Evolutionary conservation across 2,329 filamentous ascomycete species (phyloP), one percentile per base, ranked within the genome.

Genomic region (Xylaria sp.): DNA sequence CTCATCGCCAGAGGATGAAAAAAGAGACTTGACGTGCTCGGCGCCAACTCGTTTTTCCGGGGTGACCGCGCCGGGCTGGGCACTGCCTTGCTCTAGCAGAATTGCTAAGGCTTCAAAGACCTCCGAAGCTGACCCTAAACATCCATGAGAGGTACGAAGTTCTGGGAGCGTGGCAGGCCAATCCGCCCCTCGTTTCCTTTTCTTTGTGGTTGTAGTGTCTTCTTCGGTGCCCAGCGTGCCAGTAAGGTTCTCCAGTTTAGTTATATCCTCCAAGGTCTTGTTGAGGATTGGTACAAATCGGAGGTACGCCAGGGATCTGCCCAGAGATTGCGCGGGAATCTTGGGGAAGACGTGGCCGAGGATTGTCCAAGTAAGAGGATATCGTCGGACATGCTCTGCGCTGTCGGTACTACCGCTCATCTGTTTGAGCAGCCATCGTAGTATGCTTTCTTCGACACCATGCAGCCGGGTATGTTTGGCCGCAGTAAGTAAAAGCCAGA

Each of bases 251-350:
- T 72, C 63, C 68, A 44, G 71, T 44, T 52, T 73, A 1, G 84
- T 84, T 46, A 87, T 73, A 28, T 94, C 91, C 57, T 88, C 84
- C 57, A 94, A 80, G 0, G 90, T 88, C 74, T 89, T 87, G 74
- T 90, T 88, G 51, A 97, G 78, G 10, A 93, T 87, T 0, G 82
- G 80, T 41, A 92, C 81, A 63, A 97, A 93, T 55, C 88, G 86
- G 66, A 90, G 85, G 67, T 94, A 90, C 25, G 88, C 89, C 7
- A 97, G 84, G 3, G 92, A 89, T 67, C 90, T 89, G 9, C 92
- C 92, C 28, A 93, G 84, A 12, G 89, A 90, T 55, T 91, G 90
- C 0, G 89, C 82, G 0, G 92, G 90, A 20, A 95, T 88, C n/a
- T 89, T 82, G 59, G 85, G 82, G 63, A 93, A 85, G 57, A 91